Base-by-base conservation (phyloP, 1,139 yeast species). In the Oligophagozyma castellii region DNA sequence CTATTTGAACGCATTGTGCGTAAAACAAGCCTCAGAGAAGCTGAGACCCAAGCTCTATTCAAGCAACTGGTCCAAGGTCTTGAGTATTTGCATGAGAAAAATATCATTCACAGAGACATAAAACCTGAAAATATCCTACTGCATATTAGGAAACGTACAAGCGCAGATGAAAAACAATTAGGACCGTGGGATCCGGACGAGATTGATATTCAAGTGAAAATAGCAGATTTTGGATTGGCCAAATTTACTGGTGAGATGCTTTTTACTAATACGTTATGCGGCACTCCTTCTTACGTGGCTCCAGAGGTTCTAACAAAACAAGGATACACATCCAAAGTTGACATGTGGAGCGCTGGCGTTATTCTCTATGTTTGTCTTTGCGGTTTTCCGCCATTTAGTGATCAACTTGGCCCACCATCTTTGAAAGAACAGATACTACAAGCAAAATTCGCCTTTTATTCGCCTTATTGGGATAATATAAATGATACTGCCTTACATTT, bases 321-420 rank as follows among this genome's bases (percentile, higher is more conserved):
- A 21, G 68, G 70, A 33, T 77, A 78, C 42, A 65, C 78, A 22
- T 74, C 77, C 19, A 71, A 76, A 29, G 83, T 74, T 10, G 92
- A 78, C 51, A 53, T 77, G 47, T 78, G 92, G 92, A 77, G 81
- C 49, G 67, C 78, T 12, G 92, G 92, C 2, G 86, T 78, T 1
- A 59, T 78, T 26, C 50, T 78, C 10, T 78, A 78, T 37, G 84
- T 78, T 3, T 76, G 89, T 46, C 57, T 79, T 11, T 77, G 84
- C 50, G 93, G 93, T 2, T 79, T 79, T 42, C 92, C 89, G 3
- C 93, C 93, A 0, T 79, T 79, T 44, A 74, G 83, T 46, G 89
- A 78, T 31, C 89, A 78, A 40, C 51, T 78, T 31, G 86, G 75
- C 0, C 92, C 92, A 5, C 89, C 89, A 5, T 61, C 65, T 22